Conservation (phyloP, 371 early-diverging fungal genomes). For the Lichtheimia ornata region DNA sequence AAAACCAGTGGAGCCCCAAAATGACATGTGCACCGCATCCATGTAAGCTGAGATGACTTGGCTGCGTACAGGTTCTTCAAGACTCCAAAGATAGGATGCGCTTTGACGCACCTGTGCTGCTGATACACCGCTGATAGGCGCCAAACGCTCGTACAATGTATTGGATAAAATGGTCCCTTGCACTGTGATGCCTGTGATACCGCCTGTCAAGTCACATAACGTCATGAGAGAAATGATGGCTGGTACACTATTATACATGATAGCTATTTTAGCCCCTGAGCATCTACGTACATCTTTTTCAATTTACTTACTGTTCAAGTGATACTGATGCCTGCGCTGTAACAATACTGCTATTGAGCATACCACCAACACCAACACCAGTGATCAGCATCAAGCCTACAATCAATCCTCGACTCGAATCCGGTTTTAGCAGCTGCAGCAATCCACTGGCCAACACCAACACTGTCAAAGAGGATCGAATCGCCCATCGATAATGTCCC, state of each 20-base stretch:
- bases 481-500: constrained; percentile 41
- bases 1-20: constrained; percentile 38
- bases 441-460: constrained; percentile 35
- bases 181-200: constrained; percentile 42
- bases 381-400: constrained; percentile 49
- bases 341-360: constrained; percentile 55
- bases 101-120: constrained; percentile 31
- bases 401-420: constrained; percentile 37
- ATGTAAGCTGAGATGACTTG: constrained; percentile 32
- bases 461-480: constrained; percentile 26
- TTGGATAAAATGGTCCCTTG: constrained; percentile 39
- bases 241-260: constrained; percentile 32
- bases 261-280: not conserved
- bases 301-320: constrained; percentile 32
- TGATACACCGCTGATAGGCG: constrained; percentile 20
- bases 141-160: constrained; percentile 9
- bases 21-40: constrained; percentile 34
- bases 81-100: constrained; percentile 28
- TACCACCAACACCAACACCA: constrained; percentile 71
- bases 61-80: constrained; percentile 24
- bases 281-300: not conserved
- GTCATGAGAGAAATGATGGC: constrained; percentile 45
- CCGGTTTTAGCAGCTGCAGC: constrained; percentile 21
- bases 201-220: constrained; percentile 46
- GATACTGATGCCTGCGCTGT: constrained; percentile 45